Evolutionary conservation across 2,329 filamentous ascomycete species (phyloP), one percentile per base, ranked within the genome.

Genomic region (Microascus cirrosus): DNA sequence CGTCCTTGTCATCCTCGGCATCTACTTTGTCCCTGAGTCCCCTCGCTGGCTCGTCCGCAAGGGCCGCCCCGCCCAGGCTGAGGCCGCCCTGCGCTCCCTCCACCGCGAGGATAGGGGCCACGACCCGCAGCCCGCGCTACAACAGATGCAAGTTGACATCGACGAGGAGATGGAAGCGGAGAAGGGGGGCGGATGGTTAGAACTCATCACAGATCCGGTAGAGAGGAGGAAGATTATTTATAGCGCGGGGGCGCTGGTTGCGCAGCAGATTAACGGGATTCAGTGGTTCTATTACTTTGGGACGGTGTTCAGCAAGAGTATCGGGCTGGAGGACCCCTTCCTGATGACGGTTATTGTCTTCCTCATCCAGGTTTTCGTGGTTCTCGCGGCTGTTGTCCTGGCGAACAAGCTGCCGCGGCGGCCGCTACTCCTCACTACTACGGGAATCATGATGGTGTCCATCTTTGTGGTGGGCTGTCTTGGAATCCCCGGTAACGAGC

Each of bases 211-310:
- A 1, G 72, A 76, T 55, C 73, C 73, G 0, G 66, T 76, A 52
- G 73, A 76, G 62, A 67, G 74, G 22, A 67, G 72, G 15, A 77
- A 77, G 62, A 63, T 76, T 18, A 64, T 76, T 42, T 76, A 69
- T 60, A 69, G 71, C 11, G 68, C 66, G 34, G 73, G 73, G 48
- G 72, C 70, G 54, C 68, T 75, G 67, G 66, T 71, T 54, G 69
- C 70, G 1, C 72, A 74, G 54, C 73, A 76, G 65, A 71, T 76
- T 60, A 71, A 72, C 64, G 74, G 74, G 32, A 75, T 76, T 59
- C 70, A 72, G 51, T 76, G 71, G 62, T 73, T 72, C 65, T 73
- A 74, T 62, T 67, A 67, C 52, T 75, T 70, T 58, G 71, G 71
- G 5, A 69, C 70, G 1, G 69, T 74, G 15, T 74, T 74, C 59